A percentile compares a stretch with the other conserved stretches of the same genome.
Evolutionary conservation across 2,329 filamentous ascomycete genomes (phyloP).

Genomic region (Colletotrichum chlorophyti): DNA sequence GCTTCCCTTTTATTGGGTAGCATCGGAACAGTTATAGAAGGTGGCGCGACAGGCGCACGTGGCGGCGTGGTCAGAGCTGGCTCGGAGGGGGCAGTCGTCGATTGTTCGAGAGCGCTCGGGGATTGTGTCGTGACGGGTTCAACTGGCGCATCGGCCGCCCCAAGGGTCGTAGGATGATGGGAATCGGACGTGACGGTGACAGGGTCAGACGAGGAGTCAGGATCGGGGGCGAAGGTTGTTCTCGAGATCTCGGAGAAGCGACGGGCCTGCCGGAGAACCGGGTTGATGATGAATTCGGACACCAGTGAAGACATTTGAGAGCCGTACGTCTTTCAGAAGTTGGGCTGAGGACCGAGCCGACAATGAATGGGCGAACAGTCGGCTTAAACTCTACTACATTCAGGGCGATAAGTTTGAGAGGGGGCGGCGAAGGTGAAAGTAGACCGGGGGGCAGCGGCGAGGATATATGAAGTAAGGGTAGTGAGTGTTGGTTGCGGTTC

Average conservation of each 20-base stretch:
- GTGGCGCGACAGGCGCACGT: conserved; percentile 1
- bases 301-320: conserved; percentile 67
- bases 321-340: not conserved
- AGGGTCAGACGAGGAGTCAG: conserved; percentile 35
- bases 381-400: conserved; percentile 20
- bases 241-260: conserved; percentile 63
- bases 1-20: conserved; percentile 20
- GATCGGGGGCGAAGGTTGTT: conserved; percentile 44
- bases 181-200: conserved; percentile 37
- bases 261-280: conserved; percentile 70
- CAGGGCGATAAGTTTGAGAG: conserved; percentile 1
- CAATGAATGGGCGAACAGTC: conserved; percentile 3
- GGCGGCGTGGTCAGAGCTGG: conserved; percentile 25
- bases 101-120: conserved; percentile 41
- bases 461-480: conserved; percentile 17
- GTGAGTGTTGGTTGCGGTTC: conserved; percentile 17
- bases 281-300: conserved; percentile 70
- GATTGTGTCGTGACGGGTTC: conserved; percentile 38
- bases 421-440: not conserved
- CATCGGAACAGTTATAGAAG: conserved; percentile 8
- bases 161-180: conserved; percentile 29
- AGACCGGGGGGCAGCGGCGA: conserved; percentile 4
- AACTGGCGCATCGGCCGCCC: conserved; percentile 30
- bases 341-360: conserved; percentile 4
- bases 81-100: conserved; percentile 32